These are phyloP conservation scores for Parastagonospora avenae DNA, from an alignment of 2,329 filamentous ascomycete species.

Conservation along the genomic window DNA sequence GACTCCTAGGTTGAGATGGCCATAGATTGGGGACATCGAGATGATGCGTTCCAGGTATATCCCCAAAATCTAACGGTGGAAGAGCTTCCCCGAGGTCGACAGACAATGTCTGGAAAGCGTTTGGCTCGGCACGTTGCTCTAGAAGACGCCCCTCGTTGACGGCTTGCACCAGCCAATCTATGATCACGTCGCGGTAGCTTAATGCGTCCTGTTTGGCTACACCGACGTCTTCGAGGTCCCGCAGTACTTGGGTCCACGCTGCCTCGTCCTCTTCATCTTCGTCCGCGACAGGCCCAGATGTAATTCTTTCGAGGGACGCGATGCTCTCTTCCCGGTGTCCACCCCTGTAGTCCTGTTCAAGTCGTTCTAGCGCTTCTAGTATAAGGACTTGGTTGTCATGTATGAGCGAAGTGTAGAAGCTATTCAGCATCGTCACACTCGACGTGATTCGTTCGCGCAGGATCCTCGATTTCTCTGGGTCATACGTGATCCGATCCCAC, in stretches of 20 bases:
- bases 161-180: constrained; percentile 37
- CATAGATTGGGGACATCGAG: constrained; percentile 1
- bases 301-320: constrained; percentile 29
- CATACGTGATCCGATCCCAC: constrained; percentile 40
- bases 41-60: constrained; percentile 3
- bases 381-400: constrained; percentile 37
- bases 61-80: not conserved
- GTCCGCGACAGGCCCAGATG: constrained; percentile 10
- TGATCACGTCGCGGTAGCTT: constrained; percentile 33
- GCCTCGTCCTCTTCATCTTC: constrained; percentile 28
- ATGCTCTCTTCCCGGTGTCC: constrained; percentile 38
- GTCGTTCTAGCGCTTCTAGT: constrained; percentile 33
- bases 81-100: constrained; percentile 6
- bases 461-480: constrained; percentile 24
- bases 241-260: constrained; percentile 38
- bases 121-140: constrained; percentile 20
- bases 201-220: constrained; percentile 28
- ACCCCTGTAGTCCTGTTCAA: constrained; percentile 36
- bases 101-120: not conserved
- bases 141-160: constrained; percentile 38
- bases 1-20: not conserved
- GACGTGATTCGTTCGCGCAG: constrained; percentile 31
- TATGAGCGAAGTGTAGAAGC: constrained; percentile 35
- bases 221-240: constrained; percentile 40
- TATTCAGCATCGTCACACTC: constrained; percentile 30